Base-by-base conservation (phyloP, 306 rosid species). In the Cucurbita moschata region DNA sequence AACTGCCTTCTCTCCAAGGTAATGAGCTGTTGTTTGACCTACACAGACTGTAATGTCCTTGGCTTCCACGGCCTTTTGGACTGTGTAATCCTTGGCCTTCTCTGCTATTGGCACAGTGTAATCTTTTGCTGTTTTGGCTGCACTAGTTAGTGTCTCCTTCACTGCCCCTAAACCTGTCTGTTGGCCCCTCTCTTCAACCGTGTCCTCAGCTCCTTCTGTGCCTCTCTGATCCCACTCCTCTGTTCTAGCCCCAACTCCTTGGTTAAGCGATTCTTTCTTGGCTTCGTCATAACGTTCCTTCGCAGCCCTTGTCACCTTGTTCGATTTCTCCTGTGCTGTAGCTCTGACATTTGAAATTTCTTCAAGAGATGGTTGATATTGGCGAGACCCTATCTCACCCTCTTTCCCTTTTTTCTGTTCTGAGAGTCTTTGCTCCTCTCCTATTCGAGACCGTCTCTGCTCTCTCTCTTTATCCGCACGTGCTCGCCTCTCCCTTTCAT, bases 201-300 rank as follows among this genome's bases (percentile, higher is more conserved):
- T 14, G 10, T 8, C 3, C 63, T 15, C 58, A 53, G 10, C 58
- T 53, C 69, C 81, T 61, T 77, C 73, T 6, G 73, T 57, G 11
- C 76, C 75, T 64, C 76, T 78, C 47, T 86, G 78, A 3, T 44
- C 47, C 4, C 40, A 53, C 15, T 59, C 15, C 72, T 82, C 86
- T 0, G 82, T 53, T 61, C 80, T 76, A 4, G 64, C 7, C 5
- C 59, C 55, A 0, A 85, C 49, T 62, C 84, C 74, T 56, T 85
- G 76, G 5, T 73, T 79, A 10, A 59, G 72, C 10, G 79, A 77
- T 73, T 86, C 78, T 50, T 80, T 83, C 13, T 82, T 85, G 13
- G 77, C 88, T 54, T 60, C 59, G 50, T 81, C 81, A 18, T 81
- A 82, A 11, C 82, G 73, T 80, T 85, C 90, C 58, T 78, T 82